Base-by-base conservation (phyloP, 2,329 filamentous ascomycete species). In the Eutypella sp. region DNA sequence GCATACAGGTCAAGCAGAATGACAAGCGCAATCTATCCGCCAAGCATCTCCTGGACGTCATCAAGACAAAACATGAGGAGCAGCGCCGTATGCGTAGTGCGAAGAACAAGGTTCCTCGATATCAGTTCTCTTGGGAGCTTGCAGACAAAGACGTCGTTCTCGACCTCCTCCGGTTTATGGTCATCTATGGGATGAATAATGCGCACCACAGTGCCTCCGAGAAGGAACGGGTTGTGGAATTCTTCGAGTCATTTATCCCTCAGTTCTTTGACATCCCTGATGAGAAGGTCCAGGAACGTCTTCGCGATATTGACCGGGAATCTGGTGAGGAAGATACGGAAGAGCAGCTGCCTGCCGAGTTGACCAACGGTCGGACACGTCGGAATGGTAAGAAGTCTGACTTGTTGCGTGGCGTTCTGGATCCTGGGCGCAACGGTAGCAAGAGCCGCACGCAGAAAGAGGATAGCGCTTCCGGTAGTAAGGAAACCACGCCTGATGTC, bases 11-110 rank as follows among this genome's bases (percentile, higher is more conserved):
- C 59, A 95, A 93, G 70, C 81, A 84, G 52, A 84, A 79, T 31
- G 93, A 99, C 68, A 97, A 97, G 78, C 86, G 90, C 56, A 85
- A 89, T 54, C 87, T 96, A 49, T 87, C 92, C 41, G 84, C 86
- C 3, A 97, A 97, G 69, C 87, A 92, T 47, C 81, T 99, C 10
- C 85, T 93, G 27, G 87, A 90, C 57, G 85, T 93, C 48, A 91
- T 97, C 62, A 90, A 93, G 67, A 90, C 89, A 41, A 95, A 90
- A 65, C 87, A 92, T 56, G 91, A 97, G 64, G 91, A 96, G 67
- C 87, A 92, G 63, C 84, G 87, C 60, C 87, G 87, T 42, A 74
- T 84, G 55, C 81, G 84, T 50, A 79, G 76, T 53, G 75, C 81
- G 40, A 81, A 76, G 61, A 74, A 74, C 55, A 79, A 79, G 48